Base-by-base conservation (phyloP, 345 rosid species). In the Atalantia buxifolia region DNA sequence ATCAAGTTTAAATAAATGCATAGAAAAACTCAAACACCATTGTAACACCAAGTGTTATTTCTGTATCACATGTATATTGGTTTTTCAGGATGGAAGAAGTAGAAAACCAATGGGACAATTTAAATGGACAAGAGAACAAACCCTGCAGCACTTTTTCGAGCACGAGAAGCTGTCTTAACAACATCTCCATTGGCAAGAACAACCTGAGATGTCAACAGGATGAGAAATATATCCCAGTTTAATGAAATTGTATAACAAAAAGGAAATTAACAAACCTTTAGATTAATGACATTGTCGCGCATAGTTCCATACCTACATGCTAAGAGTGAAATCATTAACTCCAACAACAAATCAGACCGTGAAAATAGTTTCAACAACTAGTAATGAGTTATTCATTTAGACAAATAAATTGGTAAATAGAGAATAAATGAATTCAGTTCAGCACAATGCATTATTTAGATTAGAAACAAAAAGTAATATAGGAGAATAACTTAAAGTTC, bases 101-200 rank as follows among this genome's bases (percentile, higher is more conserved):
- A 27, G 16, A 12, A 59, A 69, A 19, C 38, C 22, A n/a, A 25
- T n/a, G 57, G 19, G 22, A 36, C 9, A 21, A 42, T 62, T 66
- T 59, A 81, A 78, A 81, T 31, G 78, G 40, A 40, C 16, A n/a
- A 50, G 77, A 81, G 67, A 80, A 80, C 92, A 80, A 57, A 95
- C 98, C 98, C 99, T 48, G 99, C 98, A 84, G 98, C 87, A 88
- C 99, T 93, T 85, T 95, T 95, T 84, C 97, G 89, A 78, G 98
- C 99, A 81, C 97, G 94, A 63, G 99, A 95, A 83, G 98, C 97
- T 81, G 99, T 93, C 90, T 93, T 95, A 60, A 95, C 93, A 77
- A 95, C 83, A 86, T 89, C 93, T 83, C 99, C 99, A 87, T 89
- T 86, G 60, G 96, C 89, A 87, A 92, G 97, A 84, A 90, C 96